Evolutionary conservation across 2,329 filamentous ascomycete genomes (phyloP), one percentile per base, ranked within the genome.

Genomic region (Tolypocladium ophioglossoides): DNA sequence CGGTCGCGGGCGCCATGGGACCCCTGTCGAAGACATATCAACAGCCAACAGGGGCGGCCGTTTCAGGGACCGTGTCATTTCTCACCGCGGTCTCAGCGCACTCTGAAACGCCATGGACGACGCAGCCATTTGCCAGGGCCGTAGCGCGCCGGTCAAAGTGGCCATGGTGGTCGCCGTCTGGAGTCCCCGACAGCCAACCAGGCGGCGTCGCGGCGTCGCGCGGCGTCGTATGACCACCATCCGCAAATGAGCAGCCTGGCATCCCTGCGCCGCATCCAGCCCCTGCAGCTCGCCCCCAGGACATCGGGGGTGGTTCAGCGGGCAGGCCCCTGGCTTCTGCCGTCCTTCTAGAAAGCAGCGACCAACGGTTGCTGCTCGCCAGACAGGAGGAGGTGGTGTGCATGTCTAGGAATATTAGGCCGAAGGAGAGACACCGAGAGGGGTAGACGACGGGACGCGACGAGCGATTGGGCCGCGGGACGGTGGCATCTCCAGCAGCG

Each of bases 61-160:
- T 64, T 64, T 64, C 63, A 64, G 62, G 62, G 63, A 65, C 63
- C 54, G 60, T 55, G 57, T 61, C 62, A 62, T 61, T 63, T 59
- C 58, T 61, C 59, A 60, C 60, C 61, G 58, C 58, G 56, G 60
- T 49, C 58, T 59, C 59, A 56, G 59, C 59, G 57, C 55, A 57
- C 59, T 63, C 62, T 64, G 64, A 65, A 66, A 66, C 64, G 58
- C 57, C 50, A 27, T 44, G 57, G 52, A 54, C 38, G 50, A 51
- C 51, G 52, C 44, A 53, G 20, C 53, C 51, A 48, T 47, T 51
- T 51, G 35, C 47, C 34, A 22, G 51, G 18, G 47, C 48, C 16
- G 40, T 34, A 51, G 22, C 39, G 41, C 40, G 48, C 46, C 9
- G 18, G 22, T 44, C 51, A 38, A 27, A 24, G 54, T 48, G 48